Conservation (phyloP, 2,329 filamentous ascomycete genomes). For the Podosphaera fusca region DNA sequence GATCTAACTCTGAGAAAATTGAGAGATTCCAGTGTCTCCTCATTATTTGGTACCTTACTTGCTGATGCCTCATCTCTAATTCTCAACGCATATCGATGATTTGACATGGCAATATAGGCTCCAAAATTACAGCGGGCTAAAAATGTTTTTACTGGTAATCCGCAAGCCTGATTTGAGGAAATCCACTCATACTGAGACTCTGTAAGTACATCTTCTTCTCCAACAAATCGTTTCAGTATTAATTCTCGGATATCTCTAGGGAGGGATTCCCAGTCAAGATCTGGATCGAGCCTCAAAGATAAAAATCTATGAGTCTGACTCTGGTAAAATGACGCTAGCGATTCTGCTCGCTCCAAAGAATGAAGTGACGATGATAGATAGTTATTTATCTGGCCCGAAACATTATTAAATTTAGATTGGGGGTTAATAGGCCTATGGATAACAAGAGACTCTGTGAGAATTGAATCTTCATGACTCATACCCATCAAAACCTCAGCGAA, state of each 20-base stretch:
- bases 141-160: conserved; percentile 7
- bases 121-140: conserved; percentile 10
- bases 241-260: conserved; percentile 23
- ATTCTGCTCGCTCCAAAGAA: conserved; percentile 12
- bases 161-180: conserved; percentile 6
- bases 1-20: conserved; percentile 4
- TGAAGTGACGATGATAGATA: conserved; percentile 15
- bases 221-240: conserved; percentile 23
- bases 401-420: conserved; percentile 1
- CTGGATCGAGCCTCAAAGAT: conserved; percentile 25
- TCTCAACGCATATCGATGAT: conserved; percentile 6
- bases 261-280: conserved; percentile 27
- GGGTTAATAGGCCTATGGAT: conserved; percentile 2
- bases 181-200: conserved; percentile 8
- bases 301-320: conserved; percentile 22
- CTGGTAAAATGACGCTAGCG: conserved; percentile 10
- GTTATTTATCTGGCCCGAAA: conserved; percentile 5
- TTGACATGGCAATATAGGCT: conserved; percentile 9
- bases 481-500: conserved; percentile 7
- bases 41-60: conserved; percentile 3
- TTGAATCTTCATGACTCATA: conserved; percentile 15
- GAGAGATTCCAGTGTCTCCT: conserved; percentile 4
- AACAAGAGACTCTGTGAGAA: conserved; percentile 19
- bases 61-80: not conserved
- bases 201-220: conserved; percentile 14